Evolutionary conservation across 495 filamentous ascomycete species (phyloP).

Genomic region (Tuber melanosporum): DNA sequence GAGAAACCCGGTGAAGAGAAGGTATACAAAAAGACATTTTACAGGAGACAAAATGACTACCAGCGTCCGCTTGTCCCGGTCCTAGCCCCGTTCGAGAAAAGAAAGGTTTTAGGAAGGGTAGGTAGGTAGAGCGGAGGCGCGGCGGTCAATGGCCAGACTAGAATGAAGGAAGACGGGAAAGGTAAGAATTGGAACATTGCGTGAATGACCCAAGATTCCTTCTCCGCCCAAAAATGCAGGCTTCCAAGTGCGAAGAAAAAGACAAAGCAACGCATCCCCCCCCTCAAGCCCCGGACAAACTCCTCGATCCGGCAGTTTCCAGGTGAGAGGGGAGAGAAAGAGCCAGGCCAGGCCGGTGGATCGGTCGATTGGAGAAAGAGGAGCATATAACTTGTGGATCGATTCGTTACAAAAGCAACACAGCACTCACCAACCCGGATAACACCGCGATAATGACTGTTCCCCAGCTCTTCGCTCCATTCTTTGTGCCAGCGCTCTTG

Average conservation of each 20-base stretch:
- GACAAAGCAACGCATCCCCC: background rate
- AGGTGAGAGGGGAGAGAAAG: background rate
- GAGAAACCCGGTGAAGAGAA: background rate
- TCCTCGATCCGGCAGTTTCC: background rate
- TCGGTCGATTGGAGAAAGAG: background rate
- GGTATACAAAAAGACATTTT: background rate
- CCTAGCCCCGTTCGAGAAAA: background rate
- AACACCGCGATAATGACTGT: background rate
- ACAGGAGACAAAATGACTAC: background rate
- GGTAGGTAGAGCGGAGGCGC: background rate
- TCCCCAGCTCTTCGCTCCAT: background rate
- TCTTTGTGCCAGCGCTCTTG: conserved; percentile 11
- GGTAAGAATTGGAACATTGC: background rate
- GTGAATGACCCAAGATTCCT: background rate
- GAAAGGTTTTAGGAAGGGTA: background rate
- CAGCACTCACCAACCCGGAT: background rate
- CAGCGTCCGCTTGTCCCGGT: background rate
- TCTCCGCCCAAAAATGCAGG: background rate
- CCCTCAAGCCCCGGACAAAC: background rate
- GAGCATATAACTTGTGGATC: background rate
- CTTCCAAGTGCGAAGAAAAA: background rate
- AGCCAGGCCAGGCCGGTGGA: background rate
- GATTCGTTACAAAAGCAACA: background rate
- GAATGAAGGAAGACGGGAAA: background rate
- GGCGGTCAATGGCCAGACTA: background rate